These are phyloP conservation scores for Pleurotus salmoneostramineus DNA, from an alignment of 768 basidiomycete genomes.

Conservation along the genomic window DNA sequence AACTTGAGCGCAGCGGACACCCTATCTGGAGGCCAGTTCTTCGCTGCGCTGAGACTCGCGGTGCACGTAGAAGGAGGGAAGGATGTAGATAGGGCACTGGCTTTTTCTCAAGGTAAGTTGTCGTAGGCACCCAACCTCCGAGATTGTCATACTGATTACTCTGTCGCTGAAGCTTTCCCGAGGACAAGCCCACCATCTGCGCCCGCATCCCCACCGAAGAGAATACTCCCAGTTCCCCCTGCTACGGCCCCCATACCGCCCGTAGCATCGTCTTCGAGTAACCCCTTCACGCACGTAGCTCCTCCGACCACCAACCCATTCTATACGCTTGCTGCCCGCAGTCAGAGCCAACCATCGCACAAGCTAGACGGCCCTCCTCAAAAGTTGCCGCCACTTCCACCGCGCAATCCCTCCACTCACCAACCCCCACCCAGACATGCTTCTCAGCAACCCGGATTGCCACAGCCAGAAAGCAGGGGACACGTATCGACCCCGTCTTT, in stretches of 20 bases:
- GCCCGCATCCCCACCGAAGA: conserved; percentile 20
- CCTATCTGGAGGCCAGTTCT: conserved; percentile 70
- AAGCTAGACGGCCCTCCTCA: conserved; percentile 7
- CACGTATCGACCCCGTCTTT: conserved; percentile 28
- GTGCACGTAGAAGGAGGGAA: conserved; percentile 59
- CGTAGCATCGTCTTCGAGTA: not conserved
- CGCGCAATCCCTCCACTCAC: conserved; percentile 34
- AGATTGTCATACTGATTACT: not conserved
- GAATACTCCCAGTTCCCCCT: conserved; percentile 9
- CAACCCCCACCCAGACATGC: conserved; percentile 36
- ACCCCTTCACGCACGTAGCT: conserved; percentile 14
- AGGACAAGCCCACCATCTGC: conserved; percentile 14
- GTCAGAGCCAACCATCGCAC: conserved; percentile 25
- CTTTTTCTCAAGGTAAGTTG: conserved; percentile 70
- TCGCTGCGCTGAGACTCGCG: conserved; percentile 67
- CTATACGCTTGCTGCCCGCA: conserved; percentile 24
- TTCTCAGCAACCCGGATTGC: conserved; percentile 12
- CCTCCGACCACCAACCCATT: conserved; percentile 2
- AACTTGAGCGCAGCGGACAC: conserved; percentile 46
- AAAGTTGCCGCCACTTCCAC: conserved; percentile 46
- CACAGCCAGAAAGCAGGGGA: conserved; percentile 11
- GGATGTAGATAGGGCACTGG: conserved; percentile 59
- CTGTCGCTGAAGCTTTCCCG: conserved; percentile 8
- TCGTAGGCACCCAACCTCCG: not conserved
- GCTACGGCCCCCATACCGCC: conserved; percentile 7